Conservation (phyloP, 306 rosid genomes). For the Malus asiatica region DNA sequence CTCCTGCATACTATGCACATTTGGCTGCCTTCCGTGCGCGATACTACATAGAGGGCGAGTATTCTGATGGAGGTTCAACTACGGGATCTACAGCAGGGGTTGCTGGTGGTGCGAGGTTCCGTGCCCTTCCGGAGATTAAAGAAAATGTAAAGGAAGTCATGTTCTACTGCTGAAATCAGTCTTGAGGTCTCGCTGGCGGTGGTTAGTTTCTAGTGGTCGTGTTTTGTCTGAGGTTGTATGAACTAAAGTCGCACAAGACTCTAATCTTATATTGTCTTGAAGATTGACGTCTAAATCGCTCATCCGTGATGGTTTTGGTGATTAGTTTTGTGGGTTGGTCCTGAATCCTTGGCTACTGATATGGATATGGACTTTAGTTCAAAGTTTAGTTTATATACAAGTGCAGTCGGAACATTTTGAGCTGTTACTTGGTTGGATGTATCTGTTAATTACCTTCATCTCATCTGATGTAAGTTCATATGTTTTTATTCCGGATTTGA, state of each 20-base stretch:
- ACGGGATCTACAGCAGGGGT: background rate
- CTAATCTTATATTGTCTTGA: background rate
- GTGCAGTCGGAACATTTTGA: too few relatives aligned
- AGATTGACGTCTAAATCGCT: background rate
- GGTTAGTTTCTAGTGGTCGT: too few relatives aligned
- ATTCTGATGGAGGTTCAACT: constrained; percentile 23
- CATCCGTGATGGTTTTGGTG: background rate
- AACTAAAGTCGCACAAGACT: background rate
- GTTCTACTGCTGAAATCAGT: constrained; percentile 31
- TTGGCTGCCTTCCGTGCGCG: constrained; percentile 39
- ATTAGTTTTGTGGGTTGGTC: background rate
- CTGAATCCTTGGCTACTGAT: background rate
- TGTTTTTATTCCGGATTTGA: too few relatives aligned
- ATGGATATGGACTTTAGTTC: background rate
- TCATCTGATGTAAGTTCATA: too few relatives aligned
- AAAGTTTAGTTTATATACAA: too few relatives aligned
- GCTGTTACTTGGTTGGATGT: too few relatives aligned
- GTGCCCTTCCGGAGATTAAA: constrained; percentile 18
- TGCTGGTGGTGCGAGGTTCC: background rate
- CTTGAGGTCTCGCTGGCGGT: background rate
- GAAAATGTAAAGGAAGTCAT: constrained; percentile 36
- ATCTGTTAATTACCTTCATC: too few relatives aligned
- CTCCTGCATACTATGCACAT: constrained; percentile 38
- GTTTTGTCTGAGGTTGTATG: background rate
- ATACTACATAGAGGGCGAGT: constrained; percentile 28